phyloP scores from a whole-genome alignment of 768 basidiomycete genomes.

The Mycena vitilis region DNA sequence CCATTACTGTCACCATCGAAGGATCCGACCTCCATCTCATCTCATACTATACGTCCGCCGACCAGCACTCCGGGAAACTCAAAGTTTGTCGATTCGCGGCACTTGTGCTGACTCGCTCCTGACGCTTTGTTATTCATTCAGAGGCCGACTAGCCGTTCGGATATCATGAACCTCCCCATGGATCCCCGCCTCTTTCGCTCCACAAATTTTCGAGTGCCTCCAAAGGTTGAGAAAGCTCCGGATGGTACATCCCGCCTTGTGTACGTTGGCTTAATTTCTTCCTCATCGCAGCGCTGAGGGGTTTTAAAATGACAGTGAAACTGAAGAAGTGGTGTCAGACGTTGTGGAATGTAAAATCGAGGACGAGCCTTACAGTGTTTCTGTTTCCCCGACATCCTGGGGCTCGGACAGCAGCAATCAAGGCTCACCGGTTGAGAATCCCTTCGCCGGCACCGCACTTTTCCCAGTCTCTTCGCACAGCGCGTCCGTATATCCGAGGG shows the following conservation, averaged over 20 bases:
- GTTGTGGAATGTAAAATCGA: conserved; percentile 61
- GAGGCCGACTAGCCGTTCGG: conserved; percentile 74
- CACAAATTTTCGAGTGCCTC: conserved; percentile 87
- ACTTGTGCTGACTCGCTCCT: conserved; percentile 18
- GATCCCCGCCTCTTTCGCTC: conserved; percentile 82
- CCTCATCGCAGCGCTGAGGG: conserved; percentile 18
- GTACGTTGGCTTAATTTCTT: conserved; percentile 52
- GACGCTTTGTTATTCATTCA: conserved; percentile 43
- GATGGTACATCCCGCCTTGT: conserved; percentile 76
- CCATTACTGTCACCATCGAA: conserved; percentile 86
- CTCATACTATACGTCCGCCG: conserved; percentile 86
- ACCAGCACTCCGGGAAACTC: conserved; percentile 76
- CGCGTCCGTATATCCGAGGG: conserved; percentile 18
- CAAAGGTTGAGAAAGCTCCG: conserved; percentile 78
- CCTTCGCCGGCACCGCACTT: conserved; percentile 46
- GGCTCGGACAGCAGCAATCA: conserved; percentile 40
- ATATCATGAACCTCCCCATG: conserved; percentile 80
- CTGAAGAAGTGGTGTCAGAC: conserved; percentile 55
- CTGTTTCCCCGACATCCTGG: conserved; percentile 47
- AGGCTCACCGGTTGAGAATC: conserved; percentile 50
- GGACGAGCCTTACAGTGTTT: conserved; percentile 56
- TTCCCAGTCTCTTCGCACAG: conserved; percentile 44
- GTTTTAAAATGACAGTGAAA: conserved; percentile 45
- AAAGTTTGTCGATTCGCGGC: conserved; percentile 49
- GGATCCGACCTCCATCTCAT: conserved; percentile 86